Evolutionary conservation across 2,329 filamentous ascomycete genomes (phyloP).

Genomic region (Cladosporium sphaerospermum): DNA sequence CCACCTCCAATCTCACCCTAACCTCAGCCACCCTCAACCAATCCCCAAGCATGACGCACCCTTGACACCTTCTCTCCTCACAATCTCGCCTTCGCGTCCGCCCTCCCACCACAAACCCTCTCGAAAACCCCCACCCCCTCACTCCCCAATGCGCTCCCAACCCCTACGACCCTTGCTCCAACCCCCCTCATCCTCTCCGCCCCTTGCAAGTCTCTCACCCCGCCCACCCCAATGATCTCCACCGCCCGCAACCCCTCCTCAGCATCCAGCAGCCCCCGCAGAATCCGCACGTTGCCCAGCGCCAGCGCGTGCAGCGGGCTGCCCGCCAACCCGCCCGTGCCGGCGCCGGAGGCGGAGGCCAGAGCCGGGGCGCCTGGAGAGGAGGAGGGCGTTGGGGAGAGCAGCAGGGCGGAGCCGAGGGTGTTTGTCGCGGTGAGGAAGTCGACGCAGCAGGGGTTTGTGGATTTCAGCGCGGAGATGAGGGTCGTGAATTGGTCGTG

Average conservation of each 20-base stretch:
- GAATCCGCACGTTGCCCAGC: conserved; percentile 66
- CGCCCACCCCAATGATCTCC: conserved; percentile 64
- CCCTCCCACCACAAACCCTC: conserved; percentile 40
- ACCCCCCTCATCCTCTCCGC: conserved; percentile 60
- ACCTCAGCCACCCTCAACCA: not conserved
- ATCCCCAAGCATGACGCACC: not conserved
- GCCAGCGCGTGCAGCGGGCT: conserved; percentile 66
- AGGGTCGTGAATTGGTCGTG: conserved; percentile 57
- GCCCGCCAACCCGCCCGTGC: conserved; percentile 67
- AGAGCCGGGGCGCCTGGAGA: conserved; percentile 33
- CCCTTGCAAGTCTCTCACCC: conserved; percentile 58
- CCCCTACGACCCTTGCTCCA: conserved; percentile 60
- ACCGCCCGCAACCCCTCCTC: conserved; percentile 47
- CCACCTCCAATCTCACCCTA: not conserved
- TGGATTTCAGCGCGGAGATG: conserved; percentile 43
- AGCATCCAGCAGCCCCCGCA: conserved; percentile 55
- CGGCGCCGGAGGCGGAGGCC: conserved; percentile 47
- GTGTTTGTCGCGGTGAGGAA: conserved; percentile 74
- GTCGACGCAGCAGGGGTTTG: conserved; percentile 43
- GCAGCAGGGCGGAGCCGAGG: conserved; percentile 60
- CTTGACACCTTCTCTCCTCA: no score
- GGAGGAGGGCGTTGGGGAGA: conserved; percentile 27
- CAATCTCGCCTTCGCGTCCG: not conserved
- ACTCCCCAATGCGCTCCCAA: conserved; percentile 63
- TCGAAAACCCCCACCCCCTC: conserved; percentile 58